Evolutionary conservation across 148 eudicot species (phyloP).

Genomic region (Nepenthes gracilis): DNA sequence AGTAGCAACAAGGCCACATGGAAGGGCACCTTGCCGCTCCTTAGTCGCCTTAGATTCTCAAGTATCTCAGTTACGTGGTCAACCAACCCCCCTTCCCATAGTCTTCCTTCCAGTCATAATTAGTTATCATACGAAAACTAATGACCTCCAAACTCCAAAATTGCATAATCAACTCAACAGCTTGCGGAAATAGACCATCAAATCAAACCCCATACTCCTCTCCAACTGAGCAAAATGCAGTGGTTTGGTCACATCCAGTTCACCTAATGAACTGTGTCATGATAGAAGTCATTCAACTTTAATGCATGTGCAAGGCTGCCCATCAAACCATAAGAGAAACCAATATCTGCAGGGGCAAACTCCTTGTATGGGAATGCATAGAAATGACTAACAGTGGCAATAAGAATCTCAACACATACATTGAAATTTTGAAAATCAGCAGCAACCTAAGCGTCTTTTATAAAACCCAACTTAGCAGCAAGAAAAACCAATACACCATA

Average conservation of each 20-base stretch:
- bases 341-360: constrained; percentile 89
- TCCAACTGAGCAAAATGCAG: no score
- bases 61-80: constrained; percentile 68
- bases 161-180: no score
- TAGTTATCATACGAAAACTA: not conserved
- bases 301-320: constrained; percentile 86
- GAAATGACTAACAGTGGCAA: constrained; percentile 88
- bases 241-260: constrained; percentile 13
- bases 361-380: constrained; percentile 97
- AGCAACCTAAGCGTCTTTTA: constrained; percentile 74
- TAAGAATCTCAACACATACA: constrained; percentile 94
- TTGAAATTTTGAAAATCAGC: constrained; percentile 81
- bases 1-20: constrained; percentile 89
- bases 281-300: constrained; percentile 84
- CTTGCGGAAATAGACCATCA: no score
- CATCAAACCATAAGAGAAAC: constrained; percentile 53
- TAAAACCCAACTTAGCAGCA: constrained; percentile 76
- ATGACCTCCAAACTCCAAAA: no score
- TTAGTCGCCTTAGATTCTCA: constrained; percentile 17
- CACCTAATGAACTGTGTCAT: constrained; percentile 97
- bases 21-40: constrained; percentile 29
- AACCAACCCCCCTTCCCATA: constrained; percentile 33
- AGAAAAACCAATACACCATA: constrained; percentile 93
- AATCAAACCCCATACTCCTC: no score
- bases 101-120: constrained; percentile 53